A percentile compares a stretch with the other conserved stretches of the same genome.
phyloP scores from a whole-genome alignment of 306 rosid genomes.

The Luffa acutangula region DNA sequence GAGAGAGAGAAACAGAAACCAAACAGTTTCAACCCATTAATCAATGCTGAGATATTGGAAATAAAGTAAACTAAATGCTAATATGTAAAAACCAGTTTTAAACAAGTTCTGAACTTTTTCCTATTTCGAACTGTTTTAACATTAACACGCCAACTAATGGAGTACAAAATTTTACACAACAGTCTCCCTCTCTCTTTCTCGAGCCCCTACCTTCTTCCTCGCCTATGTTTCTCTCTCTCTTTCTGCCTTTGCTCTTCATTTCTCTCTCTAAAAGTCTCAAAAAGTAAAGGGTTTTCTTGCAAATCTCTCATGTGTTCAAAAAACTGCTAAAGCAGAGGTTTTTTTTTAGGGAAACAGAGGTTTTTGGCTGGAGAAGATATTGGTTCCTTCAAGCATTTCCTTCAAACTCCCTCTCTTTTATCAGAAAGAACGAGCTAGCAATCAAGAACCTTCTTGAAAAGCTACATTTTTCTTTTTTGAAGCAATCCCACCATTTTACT shows the following conservation, averaged over 20 bases:
- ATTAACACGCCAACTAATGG: conserved; percentile 18
- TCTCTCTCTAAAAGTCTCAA: not conserved
- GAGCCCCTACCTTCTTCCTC: conserved; percentile 77
- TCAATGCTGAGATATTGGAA: not conserved
- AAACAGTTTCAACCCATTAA: conserved; percentile 2
- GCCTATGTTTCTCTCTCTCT: conserved; percentile 23
- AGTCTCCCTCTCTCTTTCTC: conserved; percentile 63
- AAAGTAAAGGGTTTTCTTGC: not conserved
- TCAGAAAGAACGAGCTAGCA: not conserved
- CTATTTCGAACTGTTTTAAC: conserved; percentile 8
- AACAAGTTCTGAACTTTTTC: conserved; percentile 2
- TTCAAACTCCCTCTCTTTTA: not conserved
- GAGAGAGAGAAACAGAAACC: not conserved
- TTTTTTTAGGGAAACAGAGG: not conserved
- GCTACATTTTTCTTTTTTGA: conserved; percentile 9
- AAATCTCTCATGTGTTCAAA: not conserved
- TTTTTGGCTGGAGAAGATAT: not conserved
- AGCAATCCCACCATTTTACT: conserved; percentile 11
- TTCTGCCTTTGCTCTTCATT: conserved; percentile 7
- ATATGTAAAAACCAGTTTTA: not conserved
- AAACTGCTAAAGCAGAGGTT: not conserved
- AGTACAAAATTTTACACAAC: conserved; percentile 31
- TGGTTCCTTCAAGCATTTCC: not conserved
- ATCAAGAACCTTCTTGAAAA: not conserved
- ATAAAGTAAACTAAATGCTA: not conserved